A percentile compares a stretch with the other conserved stretches of the same genome.
phyloP scores from a whole-genome alignment of 2,329 filamentous ascomycete genomes.

The Fusarium xyrophilum region DNA sequence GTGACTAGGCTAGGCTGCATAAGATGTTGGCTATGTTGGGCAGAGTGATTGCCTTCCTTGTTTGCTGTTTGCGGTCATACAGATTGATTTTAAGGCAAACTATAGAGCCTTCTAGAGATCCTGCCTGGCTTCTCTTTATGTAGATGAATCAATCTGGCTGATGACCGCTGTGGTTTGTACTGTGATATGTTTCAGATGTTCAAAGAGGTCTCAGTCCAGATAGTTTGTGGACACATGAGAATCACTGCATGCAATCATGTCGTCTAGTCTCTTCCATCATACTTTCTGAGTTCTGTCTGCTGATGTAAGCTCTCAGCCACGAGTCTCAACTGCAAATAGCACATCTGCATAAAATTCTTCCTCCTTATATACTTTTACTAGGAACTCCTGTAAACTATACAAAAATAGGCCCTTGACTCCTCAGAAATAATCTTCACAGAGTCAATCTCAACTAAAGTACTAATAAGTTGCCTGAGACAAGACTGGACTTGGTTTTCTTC shows the following conservation, averaged over 20 bases:
- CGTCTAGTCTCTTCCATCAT: fast-evolving
- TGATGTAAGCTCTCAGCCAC: too few species aligned
- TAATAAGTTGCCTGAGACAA: not conserved
- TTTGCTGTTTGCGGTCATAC: not conserved
- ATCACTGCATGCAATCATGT: fast-evolving
- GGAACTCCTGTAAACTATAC: not conserved
- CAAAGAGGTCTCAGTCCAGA: fast-evolving
- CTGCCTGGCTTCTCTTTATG: not conserved
- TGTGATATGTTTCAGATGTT: fast-evolving
- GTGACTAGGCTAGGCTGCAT: not conserved
- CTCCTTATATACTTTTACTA: fast-evolving
- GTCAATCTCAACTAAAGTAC: not conserved
- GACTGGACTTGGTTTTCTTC: not conserved
- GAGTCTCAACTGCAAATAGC: too few species aligned
- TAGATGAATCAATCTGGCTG: not conserved
- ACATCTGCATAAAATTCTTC: not conserved
- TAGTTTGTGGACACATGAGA: fast-evolving
- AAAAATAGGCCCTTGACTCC: not conserved
- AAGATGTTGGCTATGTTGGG: not conserved
- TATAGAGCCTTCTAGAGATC: not conserved
- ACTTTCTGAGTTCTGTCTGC: too few species aligned
- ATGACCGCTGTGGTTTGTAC: fast-evolving
- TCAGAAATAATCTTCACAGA: not conserved
- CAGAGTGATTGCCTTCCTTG: not conserved
- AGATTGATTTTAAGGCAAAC: not conserved